These are phyloP conservation scores for Leccinum fibrillosum DNA, from an alignment of 768 basidiomycete genomes.

Conservation along the genomic window DNA sequence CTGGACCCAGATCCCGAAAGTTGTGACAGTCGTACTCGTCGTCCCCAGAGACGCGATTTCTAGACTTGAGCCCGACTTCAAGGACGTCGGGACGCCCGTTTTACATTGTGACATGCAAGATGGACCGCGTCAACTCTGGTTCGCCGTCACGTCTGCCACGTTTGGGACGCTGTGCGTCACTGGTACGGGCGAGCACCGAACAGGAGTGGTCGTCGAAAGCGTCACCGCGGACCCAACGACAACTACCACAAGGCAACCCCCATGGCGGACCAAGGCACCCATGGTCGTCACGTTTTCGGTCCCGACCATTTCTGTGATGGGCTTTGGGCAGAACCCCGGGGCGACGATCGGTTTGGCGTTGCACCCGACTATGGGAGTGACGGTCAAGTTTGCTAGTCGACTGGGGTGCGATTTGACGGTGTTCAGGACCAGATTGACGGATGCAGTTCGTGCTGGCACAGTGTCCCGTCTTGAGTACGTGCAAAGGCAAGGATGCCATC, in stretches of 20 bases:
- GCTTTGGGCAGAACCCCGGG: slow-evolving; percentile 2
- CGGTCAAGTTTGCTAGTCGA: slow-evolving; percentile 6
- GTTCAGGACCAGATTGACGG: slow-evolving; percentile 13
- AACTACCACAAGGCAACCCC: background rate
- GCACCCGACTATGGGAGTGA: slow-evolving; percentile 5
- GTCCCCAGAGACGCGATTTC: too few relatives aligned
- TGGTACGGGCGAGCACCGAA: slow-evolving; percentile 18
- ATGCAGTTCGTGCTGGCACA: slow-evolving; percentile 18
- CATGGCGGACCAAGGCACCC: slow-evolving; percentile 14
- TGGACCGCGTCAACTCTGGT: slow-evolving; percentile 5
- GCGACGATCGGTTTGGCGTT: slow-evolving; percentile 17
- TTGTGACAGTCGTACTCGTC: too few relatives aligned
- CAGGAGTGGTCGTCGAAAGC: slow-evolving; percentile 8
- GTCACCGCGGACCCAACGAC: background rate
- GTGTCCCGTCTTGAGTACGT: slow-evolving; percentile 9
- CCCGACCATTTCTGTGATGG: slow-evolving; percentile 8
- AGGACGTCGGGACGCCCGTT: slow-evolving; percentile 4
- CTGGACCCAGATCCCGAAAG: too few relatives aligned
- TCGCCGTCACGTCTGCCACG: slow-evolving; percentile 19
- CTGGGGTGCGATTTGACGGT: slow-evolving; percentile 16
- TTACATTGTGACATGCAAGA: slow-evolving; percentile 23
- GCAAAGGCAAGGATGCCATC: background rate
- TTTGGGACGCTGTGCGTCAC: slow-evolving; percentile 19
- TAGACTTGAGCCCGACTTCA: background rate
- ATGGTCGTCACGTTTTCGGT: slow-evolving; percentile 23